phyloP scores from a whole-genome alignment of 2,329 filamentous ascomycete genomes.

The Fusarium equiseti region DNA sequence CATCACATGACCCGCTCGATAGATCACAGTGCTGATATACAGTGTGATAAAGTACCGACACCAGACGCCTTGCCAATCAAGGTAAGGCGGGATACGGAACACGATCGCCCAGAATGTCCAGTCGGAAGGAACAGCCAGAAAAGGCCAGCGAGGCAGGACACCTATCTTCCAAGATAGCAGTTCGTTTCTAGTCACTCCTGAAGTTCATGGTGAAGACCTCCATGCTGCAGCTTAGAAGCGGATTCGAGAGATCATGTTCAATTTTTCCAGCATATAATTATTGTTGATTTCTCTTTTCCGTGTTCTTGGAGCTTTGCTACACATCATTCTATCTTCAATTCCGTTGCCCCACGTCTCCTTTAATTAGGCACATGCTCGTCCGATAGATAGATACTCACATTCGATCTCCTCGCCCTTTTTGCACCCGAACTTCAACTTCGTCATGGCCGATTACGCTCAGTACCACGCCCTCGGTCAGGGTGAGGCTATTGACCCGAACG shows the following conservation, averaged over 20 bases:
- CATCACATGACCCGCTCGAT: conserved; percentile 44
- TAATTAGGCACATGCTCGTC: conserved; percentile 44
- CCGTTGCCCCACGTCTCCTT: conserved; percentile 48
- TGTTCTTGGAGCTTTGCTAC: conserved; percentile 29
- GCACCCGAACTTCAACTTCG: conserved; percentile 33
- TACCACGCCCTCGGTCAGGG: conserved; percentile 69
- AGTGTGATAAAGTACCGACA: conserved; percentile 25
- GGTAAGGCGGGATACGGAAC: conserved; percentile 44
- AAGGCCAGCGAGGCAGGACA: conserved; percentile 50
- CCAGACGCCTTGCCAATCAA: conserved; percentile 42
- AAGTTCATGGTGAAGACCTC: conserved; percentile 23
- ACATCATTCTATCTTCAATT: conserved; percentile 16
- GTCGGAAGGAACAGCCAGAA: conserved; percentile 43
- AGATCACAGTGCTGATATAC: conserved; percentile 37
- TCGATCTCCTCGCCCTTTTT: conserved; percentile 37
- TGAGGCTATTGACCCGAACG: conserved; percentile 66
- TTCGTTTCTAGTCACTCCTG: conserved; percentile 29
- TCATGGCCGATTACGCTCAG: conserved; percentile 68
- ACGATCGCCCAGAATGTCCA: conserved; percentile 43
- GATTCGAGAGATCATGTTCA: conserved; percentile 43
- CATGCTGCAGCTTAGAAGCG: conserved; percentile 26
- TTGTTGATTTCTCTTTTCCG: conserved; percentile 37
- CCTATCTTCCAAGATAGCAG: conserved; percentile 35
- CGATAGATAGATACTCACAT: conserved; percentile 41
- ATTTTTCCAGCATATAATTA: conserved; percentile 40